Evolutionary conservation across 768 basidiomycete species (phyloP).

Genomic region (Pisolithus sp.): DNA sequence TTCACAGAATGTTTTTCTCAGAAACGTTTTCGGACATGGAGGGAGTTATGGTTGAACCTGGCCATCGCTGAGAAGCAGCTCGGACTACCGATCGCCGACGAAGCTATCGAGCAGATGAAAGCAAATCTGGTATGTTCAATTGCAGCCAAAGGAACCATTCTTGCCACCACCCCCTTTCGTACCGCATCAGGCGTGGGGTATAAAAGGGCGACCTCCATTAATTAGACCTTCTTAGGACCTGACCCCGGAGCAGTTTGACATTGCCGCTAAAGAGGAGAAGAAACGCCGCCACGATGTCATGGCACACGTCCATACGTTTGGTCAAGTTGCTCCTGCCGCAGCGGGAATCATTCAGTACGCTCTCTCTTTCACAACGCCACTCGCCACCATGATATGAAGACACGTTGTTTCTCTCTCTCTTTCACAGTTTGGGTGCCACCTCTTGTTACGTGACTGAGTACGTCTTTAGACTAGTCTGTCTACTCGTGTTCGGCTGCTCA

Average conservation of each 20-base stretch:
- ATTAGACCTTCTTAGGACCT: constrained; percentile 48
- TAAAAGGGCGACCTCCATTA: neutral
- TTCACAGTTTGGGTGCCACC: constrained; percentile 79
- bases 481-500: constrained; percentile 8
- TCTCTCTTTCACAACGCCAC: constrained; percentile 4
- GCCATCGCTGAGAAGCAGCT: constrained; percentile 96
- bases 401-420: neutral
- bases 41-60: constrained; percentile 91
- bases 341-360: constrained; percentile 92
- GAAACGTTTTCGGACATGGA: constrained; percentile 96
- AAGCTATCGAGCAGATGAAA: constrained; percentile 92
- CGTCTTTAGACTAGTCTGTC: constrained; percentile 23
- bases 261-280: constrained; percentile 93
- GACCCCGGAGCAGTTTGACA: constrained; percentile 83
- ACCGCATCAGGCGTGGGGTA: neutral
- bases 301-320: constrained; percentile 99
- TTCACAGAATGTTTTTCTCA: constrained; percentile 24
- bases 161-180: neutral
- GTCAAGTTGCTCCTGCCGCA: constrained; percentile 85
- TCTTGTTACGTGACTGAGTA: constrained; percentile 99
- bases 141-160: neutral
- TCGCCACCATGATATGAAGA: constrained; percentile 8
- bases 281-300: constrained; percentile 98
- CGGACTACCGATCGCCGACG: constrained; percentile 81
- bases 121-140: constrained; percentile 64